Evolutionary conservation across 805 yeast species (phyloP), one percentile per base, ranked within the genome.

Genomic region (Candida ficus): DNA sequence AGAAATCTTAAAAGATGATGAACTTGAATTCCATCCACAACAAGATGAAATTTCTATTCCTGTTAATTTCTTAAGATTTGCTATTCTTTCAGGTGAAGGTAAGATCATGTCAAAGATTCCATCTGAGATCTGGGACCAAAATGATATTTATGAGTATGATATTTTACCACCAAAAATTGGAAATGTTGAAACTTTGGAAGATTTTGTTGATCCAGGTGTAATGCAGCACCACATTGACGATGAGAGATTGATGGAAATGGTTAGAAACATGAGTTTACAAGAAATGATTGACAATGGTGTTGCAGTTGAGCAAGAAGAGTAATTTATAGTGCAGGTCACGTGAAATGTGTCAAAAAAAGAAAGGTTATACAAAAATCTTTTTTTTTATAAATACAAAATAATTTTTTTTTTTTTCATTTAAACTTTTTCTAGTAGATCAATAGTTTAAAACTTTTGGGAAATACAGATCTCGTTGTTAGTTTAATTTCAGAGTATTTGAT

Each of bases 91-190:
- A 0, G 85, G 83, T 14, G 93, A 83, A 57, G 77, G 76, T 19
- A 71, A 76, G 31, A 71, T 81, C 1, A 78, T 84, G 83, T 85
- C 86, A 1, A 73, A 75, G 48, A 67, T 83, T 19, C 95, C 95
- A 1, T 53, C 68, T 20, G 50, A 60, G 3, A 68, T 82, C 19
- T 84, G 88, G 84, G 70, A 72, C 2, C 56, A 72, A 20, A 69
- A 79, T 40, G 82, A 81, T 41, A 69, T 79, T 13, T 77, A 66
- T 53, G 95, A 84, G 49, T 84, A 73, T 54, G 95, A 84, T 58
- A 73, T 82, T 3, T 57, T 84, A 18, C 90, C 95, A 2, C 93
- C 95, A 2, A 52, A 51, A 16, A 60, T 62, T 7, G 76, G 79
- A 47, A 55, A 64, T 18, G 49, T 63, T 12, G 71, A 67, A 46